Percentiles rank a stretch among this genome's conserved stretches.
Conservation (phyloP, 371 early-diverging fungal species). For the Dentiscutata heterogama region DNA sequence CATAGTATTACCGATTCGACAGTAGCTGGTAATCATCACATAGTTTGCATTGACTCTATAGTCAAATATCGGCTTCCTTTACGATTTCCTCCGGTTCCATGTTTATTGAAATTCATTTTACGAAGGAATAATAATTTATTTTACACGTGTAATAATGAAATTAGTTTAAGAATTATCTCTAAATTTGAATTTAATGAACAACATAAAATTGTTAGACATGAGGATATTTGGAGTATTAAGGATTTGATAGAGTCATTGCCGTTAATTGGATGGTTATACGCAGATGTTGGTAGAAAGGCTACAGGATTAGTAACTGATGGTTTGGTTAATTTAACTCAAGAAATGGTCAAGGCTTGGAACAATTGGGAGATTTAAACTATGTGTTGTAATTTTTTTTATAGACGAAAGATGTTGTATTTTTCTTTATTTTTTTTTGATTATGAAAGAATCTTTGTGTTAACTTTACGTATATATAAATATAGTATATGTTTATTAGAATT, state of each 20-base stretch:
- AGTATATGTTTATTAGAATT: no score
- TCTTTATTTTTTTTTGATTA: neutral
- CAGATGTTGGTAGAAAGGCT: slow-evolving; percentile 22
- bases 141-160: neutral
- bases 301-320: slow-evolving; percentile 2
- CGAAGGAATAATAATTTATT: neutral
- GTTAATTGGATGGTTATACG: slow-evolving; percentile 40
- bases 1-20: neutral
- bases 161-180: slow-evolving; percentile 9
- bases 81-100: neutral
- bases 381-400: neutral
- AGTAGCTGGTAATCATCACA: slow-evolving; percentile 20
- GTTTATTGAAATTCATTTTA: neutral
- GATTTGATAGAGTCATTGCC: slow-evolving; percentile 41
- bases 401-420: neutral
- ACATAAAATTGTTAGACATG: slow-evolving; percentile 42
- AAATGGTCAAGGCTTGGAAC: slow-evolving; percentile 7
- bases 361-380: slow-evolving; percentile 7
- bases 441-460: no score
- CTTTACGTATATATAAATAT: no score
- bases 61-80: slow-evolving; percentile 26
- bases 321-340: neutral
- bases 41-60: slow-evolving; percentile 38
- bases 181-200: slow-evolving; percentile 42
- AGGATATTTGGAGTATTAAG: slow-evolving; percentile 42